Evolutionary conservation across 2,329 filamentous ascomycete species (phyloP), one percentile per base, ranked within the genome.

Genomic region (Exophiala mesophila): DNA sequence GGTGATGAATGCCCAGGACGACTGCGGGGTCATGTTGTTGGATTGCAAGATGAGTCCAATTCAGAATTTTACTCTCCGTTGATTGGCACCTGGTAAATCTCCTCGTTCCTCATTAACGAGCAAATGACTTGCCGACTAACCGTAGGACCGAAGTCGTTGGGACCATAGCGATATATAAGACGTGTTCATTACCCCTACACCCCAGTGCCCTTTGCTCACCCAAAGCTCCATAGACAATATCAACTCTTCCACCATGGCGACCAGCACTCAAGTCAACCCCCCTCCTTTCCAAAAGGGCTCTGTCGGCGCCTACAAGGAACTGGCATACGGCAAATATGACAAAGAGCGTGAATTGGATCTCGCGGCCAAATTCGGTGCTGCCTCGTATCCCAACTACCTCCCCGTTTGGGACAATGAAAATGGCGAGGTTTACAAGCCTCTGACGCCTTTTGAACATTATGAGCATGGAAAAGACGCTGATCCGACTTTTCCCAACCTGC

Each of bases 381-480:
- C 75, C 4, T 72, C 78, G 59, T 88, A 85, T 53, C 80, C 80
- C 3, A 71, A 87, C 57, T 89, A 89, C 59, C 74, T 88, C 6
- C 83, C 83, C 2, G 80, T 77, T 2, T 87, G 82, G 82, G 74
- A 83, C 56, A 70, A 72, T 29, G 71, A 78, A 50, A 75, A 54
- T 39, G 41, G 42, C 31, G 26, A 44, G 33, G 60, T 52, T 50
- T 85, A 81, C 55, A 72, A 77, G 42, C 81, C 84, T 5, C 71
- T 86, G 5, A 67, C 81, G 49, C 77, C 74, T 1, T 89, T 88
- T 55, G 73, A 83, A 58, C 83, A 88, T 59, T 76, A 78, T 50
- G 85, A 90, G 42, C 84, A 84, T 55, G 85, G 85, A 54, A 81
- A 82, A 55, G 81, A 88, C 54, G 85, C 85, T 34, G 82, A 89